These are phyloP conservation scores for Fusarium anthophilum DNA, from an alignment of 2,329 filamentous ascomycete species.

Conservation along the genomic window DNA sequence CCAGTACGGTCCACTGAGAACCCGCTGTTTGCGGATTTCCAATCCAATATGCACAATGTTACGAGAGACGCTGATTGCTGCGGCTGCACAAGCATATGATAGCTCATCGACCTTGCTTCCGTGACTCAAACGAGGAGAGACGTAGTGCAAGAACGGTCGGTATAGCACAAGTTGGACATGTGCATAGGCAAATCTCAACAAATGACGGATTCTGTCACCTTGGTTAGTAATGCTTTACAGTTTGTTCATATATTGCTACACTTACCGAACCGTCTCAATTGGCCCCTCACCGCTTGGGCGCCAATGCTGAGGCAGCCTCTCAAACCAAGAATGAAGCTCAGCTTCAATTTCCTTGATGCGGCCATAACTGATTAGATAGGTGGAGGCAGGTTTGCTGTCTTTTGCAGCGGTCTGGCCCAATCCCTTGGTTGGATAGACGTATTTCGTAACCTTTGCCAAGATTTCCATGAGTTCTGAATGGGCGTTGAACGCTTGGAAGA, in stretches of 20 bases:
- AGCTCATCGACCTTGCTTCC: constrained; percentile 74
- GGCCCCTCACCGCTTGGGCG: constrained; percentile 81
- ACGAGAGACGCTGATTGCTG: constrained; percentile 68
- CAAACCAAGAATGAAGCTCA: constrained; percentile 71
- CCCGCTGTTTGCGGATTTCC: constrained; percentile 78
- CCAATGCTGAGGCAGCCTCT: constrained; percentile 76
- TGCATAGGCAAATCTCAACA: constrained; percentile 81
- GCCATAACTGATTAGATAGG: constrained; percentile 70
- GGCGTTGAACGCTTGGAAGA: constrained; percentile 73
- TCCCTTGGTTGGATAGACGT: constrained; percentile 72
- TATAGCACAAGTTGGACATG: constrained; percentile 87
- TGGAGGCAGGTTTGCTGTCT: constrained; percentile 55
- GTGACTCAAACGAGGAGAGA: constrained; percentile 70
- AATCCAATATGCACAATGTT: constrained; percentile 84
- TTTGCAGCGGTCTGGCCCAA: constrained; percentile 58
- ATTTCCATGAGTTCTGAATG: constrained; percentile 72
- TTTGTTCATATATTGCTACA: not conserved
- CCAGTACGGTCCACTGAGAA: constrained; percentile 86
- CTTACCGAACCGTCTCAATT: constrained; percentile 79
- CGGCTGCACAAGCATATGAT: constrained; percentile 77
- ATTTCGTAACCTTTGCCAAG: constrained; percentile 70
- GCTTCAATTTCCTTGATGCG: constrained; percentile 72
- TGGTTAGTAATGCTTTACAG: constrained; percentile 6
- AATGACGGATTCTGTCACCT: constrained; percentile 68
- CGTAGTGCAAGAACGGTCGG: constrained; percentile 84